Evolutionary conservation across 768 basidiomycete species (phyloP).

Genomic region (Leccinum barrowsii): DNA sequence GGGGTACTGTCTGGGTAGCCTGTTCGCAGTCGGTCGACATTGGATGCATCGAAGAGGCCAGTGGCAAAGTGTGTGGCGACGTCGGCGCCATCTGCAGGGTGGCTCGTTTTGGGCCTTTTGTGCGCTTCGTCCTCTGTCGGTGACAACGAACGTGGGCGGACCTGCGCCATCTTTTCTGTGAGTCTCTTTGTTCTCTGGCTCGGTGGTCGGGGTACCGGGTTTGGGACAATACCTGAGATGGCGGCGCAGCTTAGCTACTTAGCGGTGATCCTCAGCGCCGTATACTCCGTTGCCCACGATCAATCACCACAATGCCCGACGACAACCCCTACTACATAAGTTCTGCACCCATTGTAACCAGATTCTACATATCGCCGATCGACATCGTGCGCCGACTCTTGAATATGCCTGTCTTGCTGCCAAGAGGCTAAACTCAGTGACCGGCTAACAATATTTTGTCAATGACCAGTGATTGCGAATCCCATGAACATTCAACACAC

Average conservation of each 20-base stretch:
- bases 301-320: background rate
- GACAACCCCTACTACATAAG: background rate
- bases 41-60: constrained; percentile 54
- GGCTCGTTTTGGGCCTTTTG: constrained; percentile 39
- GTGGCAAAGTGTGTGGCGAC: constrained; percentile 25
- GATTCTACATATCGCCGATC: background rate
- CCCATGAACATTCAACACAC: background rate
- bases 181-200: background rate
- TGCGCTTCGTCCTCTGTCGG: constrained; percentile 29
- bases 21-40: constrained; percentile 50
- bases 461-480: background rate
- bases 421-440: background rate
- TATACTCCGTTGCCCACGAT: background rate
- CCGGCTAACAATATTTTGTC: background rate
- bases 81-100: constrained; percentile 20
- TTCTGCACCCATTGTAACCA: background rate
- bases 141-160: constrained; percentile 45
- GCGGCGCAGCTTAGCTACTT: background rate
- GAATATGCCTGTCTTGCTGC: background rate
- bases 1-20: constrained; percentile 61
- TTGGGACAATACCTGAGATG: background rate
- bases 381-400: background rate
- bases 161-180: constrained; percentile 38
- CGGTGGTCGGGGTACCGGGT: background rate
- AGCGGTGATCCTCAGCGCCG: background rate